A percentile compares a stretch with the other conserved stretches of the same genome.
phyloP scores from a whole-genome alignment of 1,284 basidiomycete species.

The Irpex sp. region DNA sequence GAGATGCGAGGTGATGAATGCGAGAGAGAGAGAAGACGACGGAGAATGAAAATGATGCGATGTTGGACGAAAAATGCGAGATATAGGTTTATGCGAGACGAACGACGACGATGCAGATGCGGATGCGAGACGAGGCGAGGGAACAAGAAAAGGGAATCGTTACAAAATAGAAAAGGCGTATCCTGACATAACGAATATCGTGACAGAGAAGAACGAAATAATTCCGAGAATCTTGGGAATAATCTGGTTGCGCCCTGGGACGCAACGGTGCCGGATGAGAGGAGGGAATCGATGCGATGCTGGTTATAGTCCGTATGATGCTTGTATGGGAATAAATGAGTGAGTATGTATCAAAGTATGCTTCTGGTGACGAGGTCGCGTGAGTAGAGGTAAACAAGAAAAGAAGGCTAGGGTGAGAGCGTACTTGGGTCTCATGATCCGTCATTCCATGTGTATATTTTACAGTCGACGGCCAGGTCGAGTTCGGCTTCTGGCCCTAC shows the following conservation, averaged over 20 bases:
- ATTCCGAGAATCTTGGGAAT: not conserved
- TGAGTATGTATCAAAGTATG: slow-evolving; percentile 3
- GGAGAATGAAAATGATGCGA: not conserved
- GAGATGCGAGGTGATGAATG: slow-evolving; percentile 1
- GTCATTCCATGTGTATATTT: not conserved
- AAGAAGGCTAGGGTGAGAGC: not conserved
- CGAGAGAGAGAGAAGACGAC: not conserved
- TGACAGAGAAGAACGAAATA: slow-evolving; percentile 5
- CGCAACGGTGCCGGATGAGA: slow-evolving; percentile 4
- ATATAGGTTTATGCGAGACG: slow-evolving; percentile 2
- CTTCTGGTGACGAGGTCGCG: slow-evolving; percentile 8
- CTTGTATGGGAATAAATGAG: slow-evolving; percentile 8
- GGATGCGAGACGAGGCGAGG: not conserved
- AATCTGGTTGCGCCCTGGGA: slow-evolving; percentile 3
- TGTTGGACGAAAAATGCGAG: not conserved
- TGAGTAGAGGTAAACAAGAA: not conserved
- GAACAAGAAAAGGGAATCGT: not conserved
- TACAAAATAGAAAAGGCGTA: slow-evolving; percentile 3
- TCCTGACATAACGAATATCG: slow-evolving; percentile 1
- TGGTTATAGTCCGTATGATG: slow-evolving; percentile 11
- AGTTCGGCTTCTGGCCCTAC: slow-evolving; percentile 14
- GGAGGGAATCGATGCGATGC: slow-evolving; percentile 2
- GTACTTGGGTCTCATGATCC: not conserved
- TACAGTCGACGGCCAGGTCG: slow-evolving; percentile 10
- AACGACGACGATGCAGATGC: not conserved